These are phyloP conservation scores for Neoboletus magnificus DNA, from an alignment of 768 basidiomycete species.

Conservation along the genomic window DNA sequence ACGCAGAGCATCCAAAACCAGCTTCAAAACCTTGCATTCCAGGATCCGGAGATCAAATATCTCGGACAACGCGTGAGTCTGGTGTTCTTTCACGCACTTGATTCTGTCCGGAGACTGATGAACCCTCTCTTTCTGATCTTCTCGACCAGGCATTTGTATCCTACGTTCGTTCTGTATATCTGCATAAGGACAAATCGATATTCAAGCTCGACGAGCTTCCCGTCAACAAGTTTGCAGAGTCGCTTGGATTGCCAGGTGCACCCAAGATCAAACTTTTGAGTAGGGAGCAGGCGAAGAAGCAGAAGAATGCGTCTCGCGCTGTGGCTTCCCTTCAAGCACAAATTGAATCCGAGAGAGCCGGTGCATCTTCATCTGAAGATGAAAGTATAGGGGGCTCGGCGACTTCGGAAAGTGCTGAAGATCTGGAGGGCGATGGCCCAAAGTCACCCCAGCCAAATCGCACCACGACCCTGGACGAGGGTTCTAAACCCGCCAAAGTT, in stretches of 20 bases:
- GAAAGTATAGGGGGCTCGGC: constrained; percentile 11
- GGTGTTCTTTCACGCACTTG: neutral
- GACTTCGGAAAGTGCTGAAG: constrained; percentile 25
- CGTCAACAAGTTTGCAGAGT: constrained; percentile 78
- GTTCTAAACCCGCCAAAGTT: constrained; percentile 42
- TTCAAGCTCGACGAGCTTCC: constrained; percentile 87
- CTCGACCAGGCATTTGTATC: constrained; percentile 82
- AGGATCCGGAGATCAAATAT: constrained; percentile 96
- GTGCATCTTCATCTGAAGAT: constrained; percentile 16
- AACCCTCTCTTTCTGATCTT: neutral
- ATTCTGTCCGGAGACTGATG: neutral
- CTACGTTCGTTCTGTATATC: constrained; percentile 86
- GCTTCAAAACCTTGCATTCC: constrained; percentile 89
- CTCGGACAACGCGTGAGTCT: constrained; percentile 81
- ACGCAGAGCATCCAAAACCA: constrained; percentile 81
- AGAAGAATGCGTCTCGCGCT: constrained; percentile 67
- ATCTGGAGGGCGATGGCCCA: constrained; percentile 21
- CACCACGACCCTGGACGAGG: neutral
- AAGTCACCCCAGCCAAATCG: neutral
- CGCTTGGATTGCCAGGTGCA: constrained; percentile 88
- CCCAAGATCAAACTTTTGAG: constrained; percentile 91
- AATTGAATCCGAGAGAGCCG: constrained; percentile 20
- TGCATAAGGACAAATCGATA: constrained; percentile 91
- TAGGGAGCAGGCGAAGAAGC: constrained; percentile 63
- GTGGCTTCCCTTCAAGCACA: constrained; percentile 37